Percentiles rank a stretch among this genome's conserved stretches.
Conservation (phyloP, 192 early-diverging fungal genomes). For the Podila minutissima region DNA sequence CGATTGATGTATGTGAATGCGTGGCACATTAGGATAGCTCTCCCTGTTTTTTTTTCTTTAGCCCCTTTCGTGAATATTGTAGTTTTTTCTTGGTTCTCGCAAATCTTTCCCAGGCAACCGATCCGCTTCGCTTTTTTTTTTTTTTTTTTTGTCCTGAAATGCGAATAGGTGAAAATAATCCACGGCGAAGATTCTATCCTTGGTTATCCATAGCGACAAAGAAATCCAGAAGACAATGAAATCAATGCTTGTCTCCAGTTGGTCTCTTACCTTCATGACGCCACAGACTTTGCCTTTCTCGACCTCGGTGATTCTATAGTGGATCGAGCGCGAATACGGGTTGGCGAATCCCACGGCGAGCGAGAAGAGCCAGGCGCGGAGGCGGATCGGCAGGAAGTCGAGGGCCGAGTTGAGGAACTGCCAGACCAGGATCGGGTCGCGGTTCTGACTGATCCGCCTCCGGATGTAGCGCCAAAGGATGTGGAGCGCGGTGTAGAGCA, state of each 20-base stretch:
- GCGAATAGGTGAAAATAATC: no score
- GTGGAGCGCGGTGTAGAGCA: not conserved
- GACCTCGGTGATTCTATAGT: conserved; percentile 21
- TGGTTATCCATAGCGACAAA: no score
- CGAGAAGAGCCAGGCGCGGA: conserved; percentile 21
- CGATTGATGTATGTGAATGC: not conserved
- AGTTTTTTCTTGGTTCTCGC: no score
- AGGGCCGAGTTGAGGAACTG: not conserved
- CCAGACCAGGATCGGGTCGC: conserved; percentile 21
- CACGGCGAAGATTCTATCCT: no score
- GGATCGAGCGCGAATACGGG: conserved; percentile 12
- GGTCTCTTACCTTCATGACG: conserved; percentile 13
- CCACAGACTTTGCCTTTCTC: conserved; percentile 17
- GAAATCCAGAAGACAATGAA: no score
- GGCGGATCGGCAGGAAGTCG: conserved; percentile 4
- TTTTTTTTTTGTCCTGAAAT: no score
- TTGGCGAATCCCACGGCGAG: conserved; percentile 12
- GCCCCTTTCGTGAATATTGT: not conserved
- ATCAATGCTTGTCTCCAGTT: no score
- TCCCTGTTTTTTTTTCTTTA: conserved; percentile 1
- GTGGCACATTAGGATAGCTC: not conserved
- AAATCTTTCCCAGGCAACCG: no score
- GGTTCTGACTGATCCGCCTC: not conserved
- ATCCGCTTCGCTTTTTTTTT: not conserved
- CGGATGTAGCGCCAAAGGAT: not conserved